Percentiles rank a stretch among this genome's conserved stretches.
phyloP scores from a whole-genome alignment of 495 filamentous ascomycete species.

The Neurospora terricola region DNA sequence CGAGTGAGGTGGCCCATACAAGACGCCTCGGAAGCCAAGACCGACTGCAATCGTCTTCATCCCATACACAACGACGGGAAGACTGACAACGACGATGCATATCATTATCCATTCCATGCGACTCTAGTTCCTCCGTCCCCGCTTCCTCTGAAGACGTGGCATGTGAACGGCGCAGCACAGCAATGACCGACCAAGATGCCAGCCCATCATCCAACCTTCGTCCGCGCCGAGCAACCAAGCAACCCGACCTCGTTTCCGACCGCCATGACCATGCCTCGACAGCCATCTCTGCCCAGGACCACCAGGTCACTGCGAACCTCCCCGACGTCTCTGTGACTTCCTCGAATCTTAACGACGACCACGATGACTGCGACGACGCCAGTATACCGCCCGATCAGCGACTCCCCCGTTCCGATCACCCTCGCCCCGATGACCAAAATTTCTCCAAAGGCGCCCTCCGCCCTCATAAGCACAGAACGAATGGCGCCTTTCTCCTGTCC shows the following conservation, averaged over 20 bases:
- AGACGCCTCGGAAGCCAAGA: neutral
- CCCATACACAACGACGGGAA: neutral
- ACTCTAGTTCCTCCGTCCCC: neutral
- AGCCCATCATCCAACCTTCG: conserved; percentile 12
- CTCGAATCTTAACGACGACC: neutral
- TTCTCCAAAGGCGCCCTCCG: conserved; percentile 17
- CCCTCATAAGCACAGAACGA: conserved; percentile 31
- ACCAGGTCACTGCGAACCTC: conserved; percentile 9
- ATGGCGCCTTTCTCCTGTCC: conserved; percentile 36
- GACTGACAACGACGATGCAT: neutral
- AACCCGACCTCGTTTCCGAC: conserved; percentile 5
- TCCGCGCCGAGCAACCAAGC: conserved; percentile 13
- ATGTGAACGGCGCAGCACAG: conserved; percentile 8
- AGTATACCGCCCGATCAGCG: conserved; percentile 10
- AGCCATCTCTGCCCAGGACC: neutral
- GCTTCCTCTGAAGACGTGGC: conserved; percentile 1
- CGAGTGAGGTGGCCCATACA: neutral
- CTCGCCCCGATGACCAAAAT: conserved; percentile 9
- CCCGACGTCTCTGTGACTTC: neutral
- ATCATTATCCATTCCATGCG: neutral
- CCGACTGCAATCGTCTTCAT: neutral
- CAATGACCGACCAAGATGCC: conserved; percentile 19
- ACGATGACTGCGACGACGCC: conserved; percentile 1
- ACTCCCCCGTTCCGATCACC: conserved; percentile 9
- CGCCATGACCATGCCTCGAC: conserved; percentile 7